These are phyloP conservation scores for Aleurites moluccanus DNA, from an alignment of 441 rosid genomes.

Conservation along the genomic window DNA sequence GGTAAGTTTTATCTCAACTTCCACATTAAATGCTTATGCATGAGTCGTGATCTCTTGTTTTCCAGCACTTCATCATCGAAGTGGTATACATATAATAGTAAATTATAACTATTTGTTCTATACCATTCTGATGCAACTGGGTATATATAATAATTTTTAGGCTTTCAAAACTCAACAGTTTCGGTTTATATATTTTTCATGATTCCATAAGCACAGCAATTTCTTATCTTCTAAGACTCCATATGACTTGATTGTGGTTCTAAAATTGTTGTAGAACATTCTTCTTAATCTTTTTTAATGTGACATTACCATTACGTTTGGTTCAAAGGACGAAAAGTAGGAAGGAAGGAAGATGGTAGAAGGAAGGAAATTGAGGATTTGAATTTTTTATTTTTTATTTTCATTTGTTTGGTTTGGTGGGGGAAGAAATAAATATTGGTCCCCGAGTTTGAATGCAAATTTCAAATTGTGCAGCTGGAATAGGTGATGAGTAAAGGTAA, in stretches of 20 bases:
- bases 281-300: not conserved
- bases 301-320: not conserved
- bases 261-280: not conserved
- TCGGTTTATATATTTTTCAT: too few species aligned
- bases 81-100: too few species aligned
- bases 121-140: not conserved
- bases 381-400: too few species aligned
- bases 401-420: too few species aligned
- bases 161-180: too few species aligned
- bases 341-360: not conserved
- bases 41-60: not conserved
- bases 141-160: too few species aligned
- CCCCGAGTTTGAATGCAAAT: not conserved
- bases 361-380: not conserved
- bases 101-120: not conserved
- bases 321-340: not conserved
- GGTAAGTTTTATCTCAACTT: conserved; percentile 40
- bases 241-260: not conserved
- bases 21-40: not conserved
- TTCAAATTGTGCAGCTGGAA: not conserved
- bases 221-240: not conserved
- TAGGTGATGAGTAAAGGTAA: not conserved
- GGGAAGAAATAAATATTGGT: not conserved
- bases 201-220: too few species aligned
- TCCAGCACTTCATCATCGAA: not conserved